These are phyloP conservation scores for Phialophora macrospora DNA, from an alignment of 2,329 filamentous ascomycete genomes.

Conservation along the genomic window DNA sequence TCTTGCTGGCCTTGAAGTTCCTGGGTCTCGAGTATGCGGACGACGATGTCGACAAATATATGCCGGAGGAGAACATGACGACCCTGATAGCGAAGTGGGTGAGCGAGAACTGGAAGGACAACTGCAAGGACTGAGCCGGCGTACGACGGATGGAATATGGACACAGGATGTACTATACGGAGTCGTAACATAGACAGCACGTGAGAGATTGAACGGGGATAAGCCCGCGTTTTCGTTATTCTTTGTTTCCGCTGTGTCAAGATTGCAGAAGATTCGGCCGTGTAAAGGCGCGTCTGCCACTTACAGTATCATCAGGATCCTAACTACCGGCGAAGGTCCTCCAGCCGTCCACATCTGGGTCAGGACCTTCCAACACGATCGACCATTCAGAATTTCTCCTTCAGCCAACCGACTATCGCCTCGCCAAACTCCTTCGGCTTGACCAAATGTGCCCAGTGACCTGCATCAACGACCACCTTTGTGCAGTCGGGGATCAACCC, in stretches of 20 bases:
- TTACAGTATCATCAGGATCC: neutral
- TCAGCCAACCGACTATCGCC: constrained; percentile 27
- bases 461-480: constrained; percentile 25
- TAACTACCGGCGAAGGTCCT: neutral
- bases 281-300: neutral
- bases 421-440: constrained; percentile 27
- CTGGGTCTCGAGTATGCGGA: constrained; percentile 57
- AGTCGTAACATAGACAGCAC: neutral
- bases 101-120: constrained; percentile 56
- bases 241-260: neutral
- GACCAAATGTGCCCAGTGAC: constrained; percentile 31
- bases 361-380: neutral
- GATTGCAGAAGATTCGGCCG: neutral
- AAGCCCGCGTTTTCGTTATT: neutral
- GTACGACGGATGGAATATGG: neutral
- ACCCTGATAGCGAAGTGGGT: constrained; percentile 66
- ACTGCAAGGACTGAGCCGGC: constrained; percentile 29
- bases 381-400: constrained; percentile 19
- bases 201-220: neutral
- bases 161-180: neutral
- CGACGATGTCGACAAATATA: constrained; percentile 58
- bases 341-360: neutral
- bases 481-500: constrained; percentile 26
- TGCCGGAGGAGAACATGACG: constrained; percentile 61
- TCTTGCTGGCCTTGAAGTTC: constrained; percentile 74